Conservation (phyloP, 192 early-diverging fungal species). For the Nowakowskiella sp. region DNA sequence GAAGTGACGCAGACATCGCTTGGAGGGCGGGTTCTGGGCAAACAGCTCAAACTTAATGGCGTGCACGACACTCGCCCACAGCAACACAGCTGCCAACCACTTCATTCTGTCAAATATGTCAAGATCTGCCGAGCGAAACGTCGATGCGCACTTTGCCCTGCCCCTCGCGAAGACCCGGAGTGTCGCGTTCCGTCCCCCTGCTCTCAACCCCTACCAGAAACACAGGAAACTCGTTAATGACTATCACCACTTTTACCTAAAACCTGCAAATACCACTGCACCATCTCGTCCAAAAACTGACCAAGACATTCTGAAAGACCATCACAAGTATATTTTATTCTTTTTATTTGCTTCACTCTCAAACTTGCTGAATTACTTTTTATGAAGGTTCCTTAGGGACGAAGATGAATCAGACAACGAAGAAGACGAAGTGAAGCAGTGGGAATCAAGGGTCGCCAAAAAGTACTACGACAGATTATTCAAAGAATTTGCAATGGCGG, state of each 20-base stretch:
- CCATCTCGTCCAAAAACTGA: constrained; percentile 38
- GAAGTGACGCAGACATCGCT: no score
- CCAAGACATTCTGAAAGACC: constrained; percentile 58
- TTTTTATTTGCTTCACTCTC: neutral
- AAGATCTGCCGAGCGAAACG: no score
- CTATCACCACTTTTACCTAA: constrained; percentile 41
- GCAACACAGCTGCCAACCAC: no score
- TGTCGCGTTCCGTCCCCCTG: neutral
- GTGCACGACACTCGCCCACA: no score
- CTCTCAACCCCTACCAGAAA: constrained; percentile 8
- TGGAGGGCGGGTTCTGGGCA: no score
- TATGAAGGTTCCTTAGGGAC: constrained; percentile 48
- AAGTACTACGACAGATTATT: constrained; percentile 81
- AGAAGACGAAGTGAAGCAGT: constrained; percentile 37
- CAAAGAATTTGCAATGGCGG: constrained; percentile 72
- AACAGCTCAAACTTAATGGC: no score
- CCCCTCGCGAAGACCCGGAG: no score
- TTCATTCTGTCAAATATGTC: no score
- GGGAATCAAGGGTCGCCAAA: constrained; percentile 72
- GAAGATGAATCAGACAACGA: constrained; percentile 39
- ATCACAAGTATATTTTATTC: constrained; percentile 49
- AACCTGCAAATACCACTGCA: neutral
- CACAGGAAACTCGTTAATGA: constrained; percentile 55
- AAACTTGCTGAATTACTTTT: neutral
- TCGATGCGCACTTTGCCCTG: no score